Percentiles rank a stretch among this genome's conserved stretches.
Conservation (phyloP, 179 eudicot genomes). For the Patellifolia procumbens region DNA sequence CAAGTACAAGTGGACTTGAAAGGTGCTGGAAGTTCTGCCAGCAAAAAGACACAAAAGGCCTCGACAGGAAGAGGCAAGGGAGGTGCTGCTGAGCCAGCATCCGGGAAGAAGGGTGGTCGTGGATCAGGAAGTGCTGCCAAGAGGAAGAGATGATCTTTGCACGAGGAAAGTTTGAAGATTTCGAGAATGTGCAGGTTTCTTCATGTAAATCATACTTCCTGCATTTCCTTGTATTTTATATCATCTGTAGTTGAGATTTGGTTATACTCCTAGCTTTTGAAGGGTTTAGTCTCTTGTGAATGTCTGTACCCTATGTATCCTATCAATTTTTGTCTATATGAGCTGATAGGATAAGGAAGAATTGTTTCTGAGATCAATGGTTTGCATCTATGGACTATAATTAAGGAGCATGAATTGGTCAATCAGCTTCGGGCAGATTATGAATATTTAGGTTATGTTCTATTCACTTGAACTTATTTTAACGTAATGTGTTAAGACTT, state of each 20-base stretch:
- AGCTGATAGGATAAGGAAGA: conserved; percentile 25
- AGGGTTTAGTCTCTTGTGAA: conserved; percentile 11
- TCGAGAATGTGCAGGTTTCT: background rate
- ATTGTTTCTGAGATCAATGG: conserved; percentile 2
- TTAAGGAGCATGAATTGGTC: conserved; percentile 3
- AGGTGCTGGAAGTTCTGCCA: conserved; percentile 50
- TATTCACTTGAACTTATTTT: too few relatives aligned
- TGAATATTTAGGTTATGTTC: background rate
- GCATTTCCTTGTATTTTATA: background rate
- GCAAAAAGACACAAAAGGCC: conserved; percentile 53
- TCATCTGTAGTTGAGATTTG: background rate
- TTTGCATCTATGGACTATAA: too few relatives aligned
- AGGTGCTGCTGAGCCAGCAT: conserved; percentile 38
- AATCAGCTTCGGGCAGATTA: background rate
- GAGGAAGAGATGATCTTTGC: conserved; percentile 50
- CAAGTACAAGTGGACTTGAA: conserved; percentile 82
- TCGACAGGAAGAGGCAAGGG: conserved; percentile 67
- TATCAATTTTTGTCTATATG: conserved; percentile 30
- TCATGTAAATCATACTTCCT: background rate
- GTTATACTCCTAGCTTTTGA: background rate
- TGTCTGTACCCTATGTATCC: conserved; percentile 7
- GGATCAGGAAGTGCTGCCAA: conserved; percentile 61
- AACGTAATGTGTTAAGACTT: too few relatives aligned
- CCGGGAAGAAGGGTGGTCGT: conserved; percentile 52
- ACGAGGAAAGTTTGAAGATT: background rate